Evolutionary conservation across 208 protist genomes (phyloP).

Genomic region (Trypanosoma melophagium): DNA sequence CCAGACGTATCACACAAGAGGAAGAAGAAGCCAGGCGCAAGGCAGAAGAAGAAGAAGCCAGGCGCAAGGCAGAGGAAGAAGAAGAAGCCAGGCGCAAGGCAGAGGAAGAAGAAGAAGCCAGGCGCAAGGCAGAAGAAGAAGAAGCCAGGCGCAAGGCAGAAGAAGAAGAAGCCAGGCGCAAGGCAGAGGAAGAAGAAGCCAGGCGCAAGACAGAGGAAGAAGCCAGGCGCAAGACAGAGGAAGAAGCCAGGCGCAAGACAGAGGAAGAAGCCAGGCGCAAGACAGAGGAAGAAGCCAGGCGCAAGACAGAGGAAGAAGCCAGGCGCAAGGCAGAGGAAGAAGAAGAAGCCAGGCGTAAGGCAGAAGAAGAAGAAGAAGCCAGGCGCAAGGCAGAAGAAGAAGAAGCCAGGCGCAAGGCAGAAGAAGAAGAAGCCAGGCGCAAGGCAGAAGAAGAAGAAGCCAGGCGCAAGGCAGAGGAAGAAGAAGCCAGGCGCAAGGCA

Average conservation of each 20-base stretch:
- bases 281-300: constrained; percentile 20
- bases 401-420: constrained; percentile 20
- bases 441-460: constrained; percentile 27
- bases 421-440: constrained; percentile 18
- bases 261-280: constrained; percentile 20
- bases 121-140: no score
- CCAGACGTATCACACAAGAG: no score
- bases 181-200: constrained; percentile 18
- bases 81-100: no score
- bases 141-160: no score
- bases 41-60: no score
- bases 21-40: no score
- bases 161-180: background rate
- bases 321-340: constrained; percentile 11
- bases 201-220: constrained; percentile 19
- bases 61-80: no score
- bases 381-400: constrained; percentile 24
- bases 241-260: constrained; percentile 19
- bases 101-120: no score
- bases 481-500: constrained; percentile 19
- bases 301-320: constrained; percentile 20
- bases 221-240: constrained; percentile 22
- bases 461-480: constrained; percentile 24
- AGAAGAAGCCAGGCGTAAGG: constrained; percentile 6
- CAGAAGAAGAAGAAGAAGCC: constrained; percentile 15